Percentiles rank a stretch among this genome's conserved stretches.
Evolutionary conservation across 352 stramenopile genomes (phyloP).

Genomic region (Phytophthora cactorum): DNA sequence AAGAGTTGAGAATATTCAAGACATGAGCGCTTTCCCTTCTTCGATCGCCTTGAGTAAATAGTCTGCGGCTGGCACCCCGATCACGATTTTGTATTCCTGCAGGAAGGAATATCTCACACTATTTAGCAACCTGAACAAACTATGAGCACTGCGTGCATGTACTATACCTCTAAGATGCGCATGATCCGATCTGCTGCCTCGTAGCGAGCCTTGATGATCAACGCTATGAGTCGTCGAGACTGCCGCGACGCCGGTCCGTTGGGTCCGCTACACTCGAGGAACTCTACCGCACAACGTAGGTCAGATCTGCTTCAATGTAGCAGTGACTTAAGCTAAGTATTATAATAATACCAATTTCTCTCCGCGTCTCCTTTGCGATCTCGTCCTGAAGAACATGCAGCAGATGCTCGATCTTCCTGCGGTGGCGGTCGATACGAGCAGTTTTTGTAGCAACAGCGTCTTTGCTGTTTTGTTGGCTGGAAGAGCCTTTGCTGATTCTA

Average conservation of each 20-base stretch:
- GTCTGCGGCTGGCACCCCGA: slow-evolving; percentile 40
- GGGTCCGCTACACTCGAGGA: slow-evolving; percentile 27
- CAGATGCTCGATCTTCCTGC: slow-evolving; percentile 64
- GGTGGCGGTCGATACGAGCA: slow-evolving; percentile 51
- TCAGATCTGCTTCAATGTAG: slow-evolving; percentile 6
- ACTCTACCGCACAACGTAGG: slow-evolving; percentile 25
- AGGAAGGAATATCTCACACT: background rate
- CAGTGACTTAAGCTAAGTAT: background rate
- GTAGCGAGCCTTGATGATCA: slow-evolving; percentile 63
- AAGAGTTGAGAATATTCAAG: background rate
- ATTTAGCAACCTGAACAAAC: background rate
- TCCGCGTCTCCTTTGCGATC: slow-evolving; percentile 60
- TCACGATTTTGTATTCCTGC: slow-evolving; percentile 56
- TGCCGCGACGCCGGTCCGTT: slow-evolving; percentile 40
- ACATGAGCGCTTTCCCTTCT: slow-evolving; percentile 30
- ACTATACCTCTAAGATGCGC: slow-evolving; percentile 70
- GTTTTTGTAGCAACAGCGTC: slow-evolving; percentile 19
- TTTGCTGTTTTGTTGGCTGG: slow-evolving; percentile 9
- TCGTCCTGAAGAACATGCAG: slow-evolving; percentile 64
- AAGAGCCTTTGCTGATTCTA: background rate
- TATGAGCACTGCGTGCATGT: background rate
- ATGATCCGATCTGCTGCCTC: slow-evolving; percentile 78
- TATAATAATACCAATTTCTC: slow-evolving; percentile 56
- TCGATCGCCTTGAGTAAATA: slow-evolving; percentile 47
- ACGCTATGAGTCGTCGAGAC: slow-evolving; percentile 39